These are phyloP conservation scores for Suillus occidentalis DNA, from an alignment of 768 basidiomycete genomes.

Conservation along the genomic window DNA sequence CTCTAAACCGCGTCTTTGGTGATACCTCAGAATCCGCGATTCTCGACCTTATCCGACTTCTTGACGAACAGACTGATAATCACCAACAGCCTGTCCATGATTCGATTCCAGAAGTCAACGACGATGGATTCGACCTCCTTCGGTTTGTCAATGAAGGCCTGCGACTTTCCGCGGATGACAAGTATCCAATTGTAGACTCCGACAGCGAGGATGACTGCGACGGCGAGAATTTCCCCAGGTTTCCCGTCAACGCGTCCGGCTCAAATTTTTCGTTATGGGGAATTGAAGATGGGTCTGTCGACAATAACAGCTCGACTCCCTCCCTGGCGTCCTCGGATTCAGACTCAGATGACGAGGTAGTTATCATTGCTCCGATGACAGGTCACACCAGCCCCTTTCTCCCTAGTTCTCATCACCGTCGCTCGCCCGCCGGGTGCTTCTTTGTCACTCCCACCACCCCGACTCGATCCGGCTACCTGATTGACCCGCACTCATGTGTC, in stretches of 20 bases:
- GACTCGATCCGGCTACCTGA: not conserved
- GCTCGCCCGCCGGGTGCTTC: constrained; percentile 1
- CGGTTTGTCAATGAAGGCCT: constrained; percentile 1
- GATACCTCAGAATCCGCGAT: not conserved
- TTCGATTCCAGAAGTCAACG: not conserved
- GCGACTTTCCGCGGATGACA: not conserved
- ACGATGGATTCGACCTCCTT: not conserved
- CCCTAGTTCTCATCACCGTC: not conserved
- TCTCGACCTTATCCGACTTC: constrained; percentile 3
- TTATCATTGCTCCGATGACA: not conserved
- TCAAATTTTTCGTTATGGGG: not conserved
- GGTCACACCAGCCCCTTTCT: not conserved
- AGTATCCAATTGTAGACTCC: not conserved
- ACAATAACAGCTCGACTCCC: not conserved
- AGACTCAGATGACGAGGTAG: not conserved
- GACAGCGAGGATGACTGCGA: not conserved
- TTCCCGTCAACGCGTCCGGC: not conserved
- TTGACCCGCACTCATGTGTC: not conserved
- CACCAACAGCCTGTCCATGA: not conserved
- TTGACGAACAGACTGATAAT: not conserved
- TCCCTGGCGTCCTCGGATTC: not conserved
- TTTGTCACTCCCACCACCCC: not conserved
- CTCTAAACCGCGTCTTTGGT: not conserved
- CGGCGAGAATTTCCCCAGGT: not conserved
- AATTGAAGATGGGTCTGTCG: not conserved